Conservation (phyloP, 768 basidiomycete genomes). For the Pisolithus orientalis region DNA sequence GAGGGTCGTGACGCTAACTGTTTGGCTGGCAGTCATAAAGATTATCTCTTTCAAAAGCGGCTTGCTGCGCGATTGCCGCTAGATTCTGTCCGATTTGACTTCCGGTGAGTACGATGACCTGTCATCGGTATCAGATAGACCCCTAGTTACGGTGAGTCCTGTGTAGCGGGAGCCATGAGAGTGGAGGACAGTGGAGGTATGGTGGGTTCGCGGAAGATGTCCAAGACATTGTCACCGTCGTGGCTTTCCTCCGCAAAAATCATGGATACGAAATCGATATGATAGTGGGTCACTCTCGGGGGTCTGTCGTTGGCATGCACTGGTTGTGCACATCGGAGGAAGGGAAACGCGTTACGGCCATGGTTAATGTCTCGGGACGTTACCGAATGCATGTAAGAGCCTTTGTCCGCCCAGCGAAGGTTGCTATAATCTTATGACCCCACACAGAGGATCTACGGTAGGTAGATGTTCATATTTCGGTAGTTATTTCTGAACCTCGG, state of each 20-base stretch:
- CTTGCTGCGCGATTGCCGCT: constrained; percentile 59
- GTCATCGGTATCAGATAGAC: constrained; percentile 2
- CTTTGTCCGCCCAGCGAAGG: not conserved
- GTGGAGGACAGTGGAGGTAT: constrained; percentile 58
- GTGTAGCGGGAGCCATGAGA: constrained; percentile 71
- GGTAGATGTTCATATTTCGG: not conserved
- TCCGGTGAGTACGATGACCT: constrained; percentile 46
- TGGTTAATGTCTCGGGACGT: constrained; percentile 71
- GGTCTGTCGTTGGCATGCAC: constrained; percentile 56
- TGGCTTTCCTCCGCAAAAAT: constrained; percentile 47
- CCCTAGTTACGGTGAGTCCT: not conserved
- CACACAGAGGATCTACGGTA: constrained; percentile 25
- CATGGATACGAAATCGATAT: constrained; percentile 67
- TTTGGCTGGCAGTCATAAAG: constrained; percentile 57
- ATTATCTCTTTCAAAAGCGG: constrained; percentile 75
- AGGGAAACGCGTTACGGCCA: constrained; percentile 49
- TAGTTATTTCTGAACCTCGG: not conserved
- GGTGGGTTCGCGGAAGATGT: constrained; percentile 56
- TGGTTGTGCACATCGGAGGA: constrained; percentile 65
- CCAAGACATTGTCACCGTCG: constrained; percentile 61
- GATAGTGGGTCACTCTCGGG: constrained; percentile 75
- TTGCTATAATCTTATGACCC: constrained; percentile 2
- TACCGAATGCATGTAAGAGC: constrained; percentile 71
- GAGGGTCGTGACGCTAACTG: not conserved
- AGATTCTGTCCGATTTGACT: constrained; percentile 85